phyloP scores from a whole-genome alignment of 2,329 filamentous ascomycete genomes.

The Ilyonectria destructans region DNA sequence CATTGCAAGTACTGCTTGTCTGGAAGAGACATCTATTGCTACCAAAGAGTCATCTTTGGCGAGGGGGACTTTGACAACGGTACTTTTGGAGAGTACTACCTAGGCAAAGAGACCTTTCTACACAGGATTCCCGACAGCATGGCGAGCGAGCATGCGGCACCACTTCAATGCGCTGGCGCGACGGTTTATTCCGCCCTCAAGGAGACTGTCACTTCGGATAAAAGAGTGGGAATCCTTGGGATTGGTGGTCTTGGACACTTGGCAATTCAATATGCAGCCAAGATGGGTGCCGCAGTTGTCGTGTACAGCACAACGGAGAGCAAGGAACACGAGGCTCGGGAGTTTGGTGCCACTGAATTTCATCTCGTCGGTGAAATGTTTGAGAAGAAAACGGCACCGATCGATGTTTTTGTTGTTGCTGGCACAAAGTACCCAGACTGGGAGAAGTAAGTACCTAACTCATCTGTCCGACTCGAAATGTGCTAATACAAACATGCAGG shows the following conservation, averaged over 20 bases:
- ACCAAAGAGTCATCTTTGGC: constrained; percentile 31
- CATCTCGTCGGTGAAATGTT: constrained; percentile 52
- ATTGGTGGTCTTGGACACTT: constrained; percentile 30
- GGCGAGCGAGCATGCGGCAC: constrained; percentile 28
- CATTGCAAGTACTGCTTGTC: constrained; percentile 63
- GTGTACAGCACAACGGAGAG: constrained; percentile 74
- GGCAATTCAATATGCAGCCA: constrained; percentile 60
- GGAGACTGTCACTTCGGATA: neutral
- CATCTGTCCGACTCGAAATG: constrained; percentile 50
- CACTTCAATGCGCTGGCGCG: constrained; percentile 30
- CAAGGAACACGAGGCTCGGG: constrained; percentile 65
- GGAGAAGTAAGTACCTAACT: constrained; percentile 60
- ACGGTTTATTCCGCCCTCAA: constrained; percentile 28
- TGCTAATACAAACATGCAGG: constrained; percentile 13
- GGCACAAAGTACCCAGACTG: constrained; percentile 56
- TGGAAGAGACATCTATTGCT: constrained; percentile 34
- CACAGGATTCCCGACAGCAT: constrained; percentile 28
- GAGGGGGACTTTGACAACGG: constrained; percentile 30
- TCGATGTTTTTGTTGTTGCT: constrained; percentile 65
- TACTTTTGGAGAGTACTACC: constrained; percentile 26
- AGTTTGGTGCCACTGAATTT: constrained; percentile 54
- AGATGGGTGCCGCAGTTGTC: constrained; percentile 77
- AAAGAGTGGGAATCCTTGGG: constrained; percentile 21
- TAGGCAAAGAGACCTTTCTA: constrained; percentile 27
- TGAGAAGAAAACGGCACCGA: constrained; percentile 64